A percentile compares a stretch with the other conserved stretches of the same genome.
phyloP scores from a whole-genome alignment of 345 rosid genomes.

The Reutealis trisperma region DNA sequence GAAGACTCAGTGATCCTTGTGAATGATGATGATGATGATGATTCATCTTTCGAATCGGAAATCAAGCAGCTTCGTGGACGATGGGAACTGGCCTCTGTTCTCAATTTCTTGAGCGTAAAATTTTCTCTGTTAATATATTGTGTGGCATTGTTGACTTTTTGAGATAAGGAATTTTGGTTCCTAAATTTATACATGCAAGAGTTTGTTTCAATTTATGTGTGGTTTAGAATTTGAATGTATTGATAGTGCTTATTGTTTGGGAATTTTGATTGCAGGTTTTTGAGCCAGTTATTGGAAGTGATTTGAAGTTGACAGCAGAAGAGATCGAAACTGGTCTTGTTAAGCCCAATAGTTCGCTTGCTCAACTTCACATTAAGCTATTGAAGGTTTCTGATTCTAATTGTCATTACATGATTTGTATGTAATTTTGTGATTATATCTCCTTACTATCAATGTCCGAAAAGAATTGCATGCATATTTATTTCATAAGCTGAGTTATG shows the following conservation, averaged over 20 bases:
- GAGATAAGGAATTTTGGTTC: neutral
- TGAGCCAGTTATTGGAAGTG: slow-evolving; percentile 54
- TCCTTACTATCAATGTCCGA: too few species aligned
- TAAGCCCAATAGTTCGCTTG: slow-evolving; percentile 45
- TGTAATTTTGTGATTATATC: neutral
- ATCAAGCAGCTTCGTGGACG: slow-evolving; percentile 60
- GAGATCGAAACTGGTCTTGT: slow-evolving; percentile 73
- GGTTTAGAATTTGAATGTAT: neutral
- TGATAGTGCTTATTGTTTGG: neutral
- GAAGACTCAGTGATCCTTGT: neutral
- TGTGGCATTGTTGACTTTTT: neutral
- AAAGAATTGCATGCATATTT: too few species aligned
- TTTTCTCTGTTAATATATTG: neutral
- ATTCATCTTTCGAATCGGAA: slow-evolving; percentile 30
- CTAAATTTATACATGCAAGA: too few species aligned
- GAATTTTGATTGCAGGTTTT: slow-evolving; percentile 52
- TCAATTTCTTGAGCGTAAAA: slow-evolving; percentile 70
- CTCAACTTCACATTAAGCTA: slow-evolving; percentile 68
- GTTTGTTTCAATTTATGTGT: too few species aligned
- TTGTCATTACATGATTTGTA: neutral
- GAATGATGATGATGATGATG: neutral
- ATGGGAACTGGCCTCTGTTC: slow-evolving; percentile 95
- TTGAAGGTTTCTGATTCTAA: slow-evolving; percentile 53
- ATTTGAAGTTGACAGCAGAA: slow-evolving; percentile 66
- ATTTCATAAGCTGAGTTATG: neutral